Conservation (phyloP, 441 rosid genomes). For the Euphorbia schlechtendalii region DNA sequence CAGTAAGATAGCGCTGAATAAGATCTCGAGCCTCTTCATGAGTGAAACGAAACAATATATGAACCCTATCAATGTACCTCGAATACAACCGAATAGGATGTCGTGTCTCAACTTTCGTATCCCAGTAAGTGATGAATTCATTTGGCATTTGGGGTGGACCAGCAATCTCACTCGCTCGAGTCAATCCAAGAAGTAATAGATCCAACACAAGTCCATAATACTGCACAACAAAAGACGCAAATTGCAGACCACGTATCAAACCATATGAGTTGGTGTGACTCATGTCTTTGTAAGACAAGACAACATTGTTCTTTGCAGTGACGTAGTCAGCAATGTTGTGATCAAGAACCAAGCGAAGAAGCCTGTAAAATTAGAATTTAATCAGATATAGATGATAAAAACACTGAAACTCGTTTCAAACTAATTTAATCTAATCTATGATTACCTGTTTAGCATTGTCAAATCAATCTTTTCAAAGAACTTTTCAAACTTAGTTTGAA, state of each 20-base stretch:
- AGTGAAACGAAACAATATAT: conserved; percentile 88
- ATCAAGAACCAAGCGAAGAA: conserved; percentile 93
- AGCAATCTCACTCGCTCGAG: conserved; percentile 98
- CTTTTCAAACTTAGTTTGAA: conserved; percentile 96
- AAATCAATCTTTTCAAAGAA: conserved; percentile 96
- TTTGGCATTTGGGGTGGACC: conserved; percentile 99
- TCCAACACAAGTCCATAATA: conserved; percentile 94
- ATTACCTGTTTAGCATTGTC: conserved; percentile 91
- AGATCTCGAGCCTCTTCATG: conserved; percentile 99
- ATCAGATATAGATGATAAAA: conserved; percentile 10
- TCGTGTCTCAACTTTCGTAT: conserved; percentile 91
- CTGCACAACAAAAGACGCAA: conserved; percentile 98
- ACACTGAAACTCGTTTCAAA: too few relatives aligned
- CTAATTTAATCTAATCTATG: too few relatives aligned
- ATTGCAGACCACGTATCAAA: conserved; percentile 97
- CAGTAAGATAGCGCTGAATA: conserved; percentile 96
- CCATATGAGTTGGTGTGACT: conserved; percentile 98
- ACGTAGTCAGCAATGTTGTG: conserved; percentile 99
- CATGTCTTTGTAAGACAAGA: conserved; percentile 97
- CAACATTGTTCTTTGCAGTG: conserved; percentile 95
- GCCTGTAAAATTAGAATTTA: conserved; percentile 39
- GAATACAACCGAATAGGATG: conserved; percentile 96
- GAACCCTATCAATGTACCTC: conserved; percentile 90
- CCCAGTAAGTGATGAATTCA: conserved; percentile 96
- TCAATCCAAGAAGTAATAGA: conserved; percentile 93